Evolutionary conservation across 164 flowering plant genomes (phyloP).

Genomic region (Amborella trichopoda): DNA sequence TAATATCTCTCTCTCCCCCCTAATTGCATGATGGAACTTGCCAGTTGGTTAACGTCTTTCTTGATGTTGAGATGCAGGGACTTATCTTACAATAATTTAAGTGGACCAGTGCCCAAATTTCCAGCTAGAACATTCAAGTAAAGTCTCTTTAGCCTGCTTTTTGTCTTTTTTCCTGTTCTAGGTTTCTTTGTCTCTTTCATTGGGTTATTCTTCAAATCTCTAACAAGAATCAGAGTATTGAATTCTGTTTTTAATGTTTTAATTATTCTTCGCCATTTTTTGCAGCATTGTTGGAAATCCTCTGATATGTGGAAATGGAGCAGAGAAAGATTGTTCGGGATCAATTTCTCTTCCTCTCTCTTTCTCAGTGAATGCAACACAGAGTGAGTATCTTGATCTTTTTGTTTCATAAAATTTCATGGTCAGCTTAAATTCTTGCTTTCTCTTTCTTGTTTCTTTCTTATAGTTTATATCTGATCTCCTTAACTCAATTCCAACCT

Average conservation of each 20-base stretch:
- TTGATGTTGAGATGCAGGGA: conserved; percentile 81
- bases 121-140: conserved; percentile 75
- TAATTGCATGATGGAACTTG: conserved; percentile 6
- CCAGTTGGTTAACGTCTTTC: not conserved
- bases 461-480: no score
- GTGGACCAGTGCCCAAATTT: conserved; percentile 81
- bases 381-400: no score
- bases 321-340: conserved; percentile 69
- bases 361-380: conserved; percentile 44
- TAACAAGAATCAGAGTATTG: no score
- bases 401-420: no score
- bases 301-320: conserved; percentile 69
- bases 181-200: no score
- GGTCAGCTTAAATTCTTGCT: no score
- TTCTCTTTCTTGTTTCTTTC: no score
- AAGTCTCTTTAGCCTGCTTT: conserved; percentile 7
- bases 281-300: conserved; percentile 90
- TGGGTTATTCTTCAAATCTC: no score
- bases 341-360: conserved; percentile 57
- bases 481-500: no score
- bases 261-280: conserved; percentile 6
- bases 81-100: conserved; percentile 81
- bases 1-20: no score
- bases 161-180: no score
- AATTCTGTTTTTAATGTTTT: no score